These are phyloP conservation scores for Emergomyces pasteurianus DNA, from an alignment of 2,329 filamentous ascomycete genomes.

Conservation along the genomic window DNA sequence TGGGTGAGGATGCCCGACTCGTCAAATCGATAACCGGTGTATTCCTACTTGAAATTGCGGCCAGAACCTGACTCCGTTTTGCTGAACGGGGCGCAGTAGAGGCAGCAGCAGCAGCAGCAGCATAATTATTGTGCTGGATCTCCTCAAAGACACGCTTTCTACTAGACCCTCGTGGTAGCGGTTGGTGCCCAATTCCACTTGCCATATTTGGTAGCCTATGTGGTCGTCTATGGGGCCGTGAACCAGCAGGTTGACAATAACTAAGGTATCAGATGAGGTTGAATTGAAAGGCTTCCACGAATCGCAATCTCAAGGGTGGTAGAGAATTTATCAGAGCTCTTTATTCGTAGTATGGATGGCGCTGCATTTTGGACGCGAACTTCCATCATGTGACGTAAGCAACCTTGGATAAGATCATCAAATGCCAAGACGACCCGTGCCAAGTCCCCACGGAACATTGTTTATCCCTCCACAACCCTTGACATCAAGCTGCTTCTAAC, in stretches of 20 bases:
- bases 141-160: not conserved
- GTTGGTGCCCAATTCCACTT: not conserved
- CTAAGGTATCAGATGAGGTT: too few species aligned
- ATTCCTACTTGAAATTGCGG: not conserved
- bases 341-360: too few species aligned
- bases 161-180: not conserved
- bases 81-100: conserved; percentile 3
- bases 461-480: not conserved
- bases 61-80: conserved; percentile 6
- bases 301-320: not conserved
- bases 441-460: not conserved
- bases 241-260: not conserved
- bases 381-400: too few species aligned
- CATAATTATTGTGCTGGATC: not conserved
- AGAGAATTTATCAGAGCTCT: not conserved
- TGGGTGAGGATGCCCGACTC: not conserved
- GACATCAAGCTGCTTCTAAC: too few species aligned
- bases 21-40: conserved; percentile 13
- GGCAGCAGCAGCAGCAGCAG: not conserved
- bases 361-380: too few species aligned
- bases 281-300: not conserved
- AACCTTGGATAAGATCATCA: not conserved
- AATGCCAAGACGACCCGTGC: not conserved
- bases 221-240: too few species aligned
- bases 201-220: not conserved